These are phyloP conservation scores for Paraglomus brasilianum DNA, from an alignment of 192 early-diverging fungal genomes.

Conservation along the genomic window DNA sequence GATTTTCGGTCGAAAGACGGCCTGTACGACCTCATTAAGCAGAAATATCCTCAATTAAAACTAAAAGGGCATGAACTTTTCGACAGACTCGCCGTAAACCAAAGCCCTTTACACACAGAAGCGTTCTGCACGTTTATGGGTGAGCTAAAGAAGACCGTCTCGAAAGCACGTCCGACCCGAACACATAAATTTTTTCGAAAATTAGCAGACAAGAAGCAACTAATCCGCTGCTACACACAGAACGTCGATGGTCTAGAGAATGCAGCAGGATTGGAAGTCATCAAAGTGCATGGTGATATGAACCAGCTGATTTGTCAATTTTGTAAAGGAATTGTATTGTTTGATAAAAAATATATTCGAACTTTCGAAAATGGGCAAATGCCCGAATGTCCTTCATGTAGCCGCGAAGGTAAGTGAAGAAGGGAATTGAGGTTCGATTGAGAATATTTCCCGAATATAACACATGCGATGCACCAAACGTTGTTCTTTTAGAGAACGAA, in stretches of 20 bases:
- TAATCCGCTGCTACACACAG: constrained; percentile 89
- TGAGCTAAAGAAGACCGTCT: constrained; percentile 66
- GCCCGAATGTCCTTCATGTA: too few relatives aligned
- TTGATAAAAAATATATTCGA: too few relatives aligned
- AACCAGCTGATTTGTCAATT: too few relatives aligned
- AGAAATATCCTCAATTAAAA: constrained; percentile 57
- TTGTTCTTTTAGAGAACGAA: too few relatives aligned
- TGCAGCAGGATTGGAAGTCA: constrained; percentile 38
- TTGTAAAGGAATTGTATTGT: too few relatives aligned
- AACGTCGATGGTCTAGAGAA: constrained; percentile 88
- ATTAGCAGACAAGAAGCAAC: constrained; percentile 64
- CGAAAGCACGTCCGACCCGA: constrained; percentile 62
- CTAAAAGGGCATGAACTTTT: constrained; percentile 73
- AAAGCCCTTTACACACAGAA: constrained; percentile 51
- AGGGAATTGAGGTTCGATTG: too few relatives aligned
- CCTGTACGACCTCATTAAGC: constrained; percentile 73
- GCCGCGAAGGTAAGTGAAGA: too few relatives aligned
- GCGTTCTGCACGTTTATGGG: constrained; percentile 76
- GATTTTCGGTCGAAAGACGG: constrained; percentile 76
- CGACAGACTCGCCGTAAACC: constrained; percentile 65
- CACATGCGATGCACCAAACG: too few relatives aligned
- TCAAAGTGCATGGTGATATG: too few relatives aligned
- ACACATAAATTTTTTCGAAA: constrained; percentile 77
- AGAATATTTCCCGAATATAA: too few relatives aligned
- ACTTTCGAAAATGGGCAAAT: too few relatives aligned